A percentile compares a stretch with the other conserved stretches of the same genome.
Conservation (phyloP, 148 eudicot species). For the Fagopyrum tataricum region DNA sequence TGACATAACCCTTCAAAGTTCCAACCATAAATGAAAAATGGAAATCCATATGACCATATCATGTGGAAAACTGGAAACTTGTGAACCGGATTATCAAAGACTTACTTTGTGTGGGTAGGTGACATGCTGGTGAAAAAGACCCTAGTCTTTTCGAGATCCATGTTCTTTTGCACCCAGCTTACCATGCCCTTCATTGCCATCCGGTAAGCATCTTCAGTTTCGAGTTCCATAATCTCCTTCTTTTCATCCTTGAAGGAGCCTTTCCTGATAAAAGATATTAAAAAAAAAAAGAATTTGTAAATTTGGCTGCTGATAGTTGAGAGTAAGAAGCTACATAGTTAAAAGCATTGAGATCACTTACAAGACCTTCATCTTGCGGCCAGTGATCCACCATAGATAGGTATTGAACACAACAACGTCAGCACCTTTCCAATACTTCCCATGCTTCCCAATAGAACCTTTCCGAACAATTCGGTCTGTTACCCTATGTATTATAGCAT, state of each 20-base stretch:
- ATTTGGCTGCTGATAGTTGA: not conserved
- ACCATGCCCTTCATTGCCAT: constrained; percentile 16
- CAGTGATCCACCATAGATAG: constrained; percentile 98
- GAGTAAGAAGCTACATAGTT: not conserved
- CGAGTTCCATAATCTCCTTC: constrained; percentile 7
- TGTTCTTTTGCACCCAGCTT: constrained; percentile 11
- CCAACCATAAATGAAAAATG: too few relatives aligned
- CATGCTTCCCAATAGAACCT: constrained; percentile 81
- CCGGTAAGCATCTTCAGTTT: constrained; percentile 13
- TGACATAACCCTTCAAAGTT: too few relatives aligned
- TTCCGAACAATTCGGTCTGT: constrained; percentile 70
- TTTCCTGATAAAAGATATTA: not conserved
- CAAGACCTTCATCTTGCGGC: constrained; percentile 71
- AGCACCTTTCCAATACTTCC: constrained; percentile 83
- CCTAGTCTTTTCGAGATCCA: constrained; percentile 11
- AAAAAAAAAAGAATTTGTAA: constrained; percentile 2
- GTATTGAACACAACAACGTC: constrained; percentile 91
- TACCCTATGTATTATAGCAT: constrained; percentile 60
- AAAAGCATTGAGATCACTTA: constrained; percentile 19
- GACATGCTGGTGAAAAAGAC: constrained; percentile 15
- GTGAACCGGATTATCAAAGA: not conserved
- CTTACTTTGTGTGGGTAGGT: constrained; percentile 86
- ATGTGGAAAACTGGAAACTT: too few relatives aligned
- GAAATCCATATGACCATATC: too few relatives aligned
- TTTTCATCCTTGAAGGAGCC: constrained; percentile 14